Conservation (phyloP, 305 asterid species). For the Solanum aculeatissimum region DNA sequence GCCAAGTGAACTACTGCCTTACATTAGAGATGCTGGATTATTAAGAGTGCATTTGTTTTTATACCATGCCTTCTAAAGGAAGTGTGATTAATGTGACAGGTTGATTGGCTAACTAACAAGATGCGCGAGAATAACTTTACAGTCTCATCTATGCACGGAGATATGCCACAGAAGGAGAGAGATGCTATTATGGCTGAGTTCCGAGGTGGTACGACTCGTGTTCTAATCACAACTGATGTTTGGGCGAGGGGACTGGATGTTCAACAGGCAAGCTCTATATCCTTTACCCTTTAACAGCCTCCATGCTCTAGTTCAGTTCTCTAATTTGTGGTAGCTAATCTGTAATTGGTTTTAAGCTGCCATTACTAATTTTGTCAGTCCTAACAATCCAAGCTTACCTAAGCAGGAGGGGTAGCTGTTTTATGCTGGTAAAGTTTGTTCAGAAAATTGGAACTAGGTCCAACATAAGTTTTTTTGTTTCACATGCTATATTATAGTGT, state of each 20-base stretch:
- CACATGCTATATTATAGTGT: neutral
- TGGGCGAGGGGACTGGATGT: constrained; percentile 99
- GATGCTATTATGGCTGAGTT: constrained; percentile 91
- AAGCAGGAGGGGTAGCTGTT: neutral
- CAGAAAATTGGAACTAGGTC: neutral
- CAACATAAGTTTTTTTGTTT: neutral
- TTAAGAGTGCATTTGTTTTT: neutral
- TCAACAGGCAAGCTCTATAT: constrained; percentile 60
- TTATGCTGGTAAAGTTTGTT: neutral
- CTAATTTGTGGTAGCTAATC: neutral
- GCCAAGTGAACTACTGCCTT: neutral
- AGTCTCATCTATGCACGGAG: constrained; percentile 96
- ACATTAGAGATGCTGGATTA: neutral
- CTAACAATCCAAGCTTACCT: neutral
- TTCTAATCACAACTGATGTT: constrained; percentile 95
- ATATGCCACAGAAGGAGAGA: constrained; percentile 96
- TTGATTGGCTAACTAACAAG: constrained; percentile 83
- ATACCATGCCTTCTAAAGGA: neutral
- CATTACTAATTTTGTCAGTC: neutral
- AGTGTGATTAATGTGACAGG: constrained; percentile 26
- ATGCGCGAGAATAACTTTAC: constrained; percentile 92
- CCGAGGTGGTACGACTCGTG: constrained; percentile 77
- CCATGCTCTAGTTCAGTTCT: neutral
- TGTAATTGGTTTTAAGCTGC: neutral
- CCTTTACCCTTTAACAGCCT: neutral